A percentile compares a stretch with the other conserved stretches of the same genome.
These are phyloP conservation scores for Luzula sylvatica DNA, from an alignment of 176 grass and related monocot species.

Conservation along the genomic window DNA sequence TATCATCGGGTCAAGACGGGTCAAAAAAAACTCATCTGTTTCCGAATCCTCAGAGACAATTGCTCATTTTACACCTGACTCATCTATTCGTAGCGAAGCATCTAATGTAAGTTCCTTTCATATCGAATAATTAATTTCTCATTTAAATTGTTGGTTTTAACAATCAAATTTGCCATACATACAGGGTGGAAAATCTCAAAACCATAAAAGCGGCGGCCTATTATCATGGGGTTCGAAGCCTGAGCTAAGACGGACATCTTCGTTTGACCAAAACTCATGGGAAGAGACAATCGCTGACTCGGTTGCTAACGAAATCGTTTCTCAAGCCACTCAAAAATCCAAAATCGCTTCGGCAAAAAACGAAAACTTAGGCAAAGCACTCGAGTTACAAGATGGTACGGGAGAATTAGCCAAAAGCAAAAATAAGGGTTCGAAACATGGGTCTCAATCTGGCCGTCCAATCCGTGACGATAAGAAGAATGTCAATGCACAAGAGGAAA, in stretches of 20 bases:
- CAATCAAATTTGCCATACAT: too few species aligned
- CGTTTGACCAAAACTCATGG: slow-evolving; percentile 68
- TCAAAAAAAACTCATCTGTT: slow-evolving; percentile 56
- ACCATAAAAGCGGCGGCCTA: slow-evolving; percentile 16
- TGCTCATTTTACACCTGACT: slow-evolving; percentile 14
- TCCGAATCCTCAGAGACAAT: slow-evolving; percentile 44
- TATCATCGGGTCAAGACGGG: slow-evolving; percentile 51
- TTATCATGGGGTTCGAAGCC: slow-evolving; percentile 33
- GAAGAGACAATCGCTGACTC: slow-evolving; percentile 95
- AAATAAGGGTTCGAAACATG: slow-evolving; percentile 43
- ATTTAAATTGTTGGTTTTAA: slow-evolving; percentile 1
- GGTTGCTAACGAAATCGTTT: slow-evolving; percentile 80
- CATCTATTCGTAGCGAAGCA: slow-evolving; percentile 20
- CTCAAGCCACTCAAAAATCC: slow-evolving; percentile 53
- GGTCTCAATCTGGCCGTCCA: slow-evolving; percentile 28
- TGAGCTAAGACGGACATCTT: slow-evolving; percentile 79
- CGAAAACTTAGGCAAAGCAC: slow-evolving; percentile 1
- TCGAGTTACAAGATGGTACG: slow-evolving; percentile 40
- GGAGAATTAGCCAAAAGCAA: slow-evolving; percentile 26
- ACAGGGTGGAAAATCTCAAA: slow-evolving; percentile 27
- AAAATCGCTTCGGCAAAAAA: slow-evolving; percentile 31
- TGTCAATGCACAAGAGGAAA: too few species aligned
- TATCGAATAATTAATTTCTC: too few species aligned
- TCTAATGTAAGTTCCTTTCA: slow-evolving; percentile 26
- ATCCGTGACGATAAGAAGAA: slow-evolving; percentile 68